Percentiles rank a stretch among this genome's conserved stretches.
These are phyloP conservation scores for Ogataea siamensis DNA, from an alignment of 805 yeast species.

Conservation along the genomic window DNA sequence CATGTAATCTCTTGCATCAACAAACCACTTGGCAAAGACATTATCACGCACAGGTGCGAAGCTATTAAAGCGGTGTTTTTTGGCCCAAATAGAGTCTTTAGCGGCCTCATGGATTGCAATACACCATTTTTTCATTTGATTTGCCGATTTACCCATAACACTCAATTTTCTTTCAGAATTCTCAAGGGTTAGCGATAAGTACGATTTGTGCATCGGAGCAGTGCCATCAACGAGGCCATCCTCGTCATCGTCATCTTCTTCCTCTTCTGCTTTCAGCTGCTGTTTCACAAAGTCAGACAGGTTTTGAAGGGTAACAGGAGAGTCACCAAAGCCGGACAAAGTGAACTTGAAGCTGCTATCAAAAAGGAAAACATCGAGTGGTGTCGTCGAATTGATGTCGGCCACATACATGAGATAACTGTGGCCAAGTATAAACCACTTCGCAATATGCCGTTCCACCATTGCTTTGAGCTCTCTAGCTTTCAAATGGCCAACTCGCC, in stretches of 20 bases:
- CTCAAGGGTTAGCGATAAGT: slow-evolving; percentile 59
- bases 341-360: slow-evolving; percentile 68
- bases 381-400: slow-evolving; percentile 80
- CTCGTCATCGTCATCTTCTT: slow-evolving; percentile 37
- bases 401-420: slow-evolving; percentile 85
- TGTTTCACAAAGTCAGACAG: slow-evolving; percentile 20
- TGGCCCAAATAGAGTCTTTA: slow-evolving; percentile 67
- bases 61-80: slow-evolving; percentile 72
- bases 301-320: slow-evolving; percentile 22
- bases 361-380: slow-evolving; percentile 88
- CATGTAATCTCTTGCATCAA: slow-evolving; percentile 87
- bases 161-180: slow-evolving; percentile 78
- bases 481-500: slow-evolving; percentile 90
- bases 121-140: slow-evolving; percentile 70
- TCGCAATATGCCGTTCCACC: slow-evolving; percentile 86
- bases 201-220: slow-evolving; percentile 36
- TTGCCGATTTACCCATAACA: slow-evolving; percentile 63
- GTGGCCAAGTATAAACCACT: slow-evolving; percentile 87
- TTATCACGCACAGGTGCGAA: slow-evolving; percentile 89
- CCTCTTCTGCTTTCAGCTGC: slow-evolving; percentile 36
- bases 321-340: slow-evolving; percentile 41
- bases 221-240: slow-evolving; percentile 27
- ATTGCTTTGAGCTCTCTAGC: slow-evolving; percentile 78
- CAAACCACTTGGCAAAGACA: slow-evolving; percentile 94
- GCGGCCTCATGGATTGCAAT: slow-evolving; percentile 70